These are phyloP conservation scores for Phytophthora macrochlamydospora DNA, from an alignment of 352 stramenopile genomes.

Conservation along the genomic window DNA sequence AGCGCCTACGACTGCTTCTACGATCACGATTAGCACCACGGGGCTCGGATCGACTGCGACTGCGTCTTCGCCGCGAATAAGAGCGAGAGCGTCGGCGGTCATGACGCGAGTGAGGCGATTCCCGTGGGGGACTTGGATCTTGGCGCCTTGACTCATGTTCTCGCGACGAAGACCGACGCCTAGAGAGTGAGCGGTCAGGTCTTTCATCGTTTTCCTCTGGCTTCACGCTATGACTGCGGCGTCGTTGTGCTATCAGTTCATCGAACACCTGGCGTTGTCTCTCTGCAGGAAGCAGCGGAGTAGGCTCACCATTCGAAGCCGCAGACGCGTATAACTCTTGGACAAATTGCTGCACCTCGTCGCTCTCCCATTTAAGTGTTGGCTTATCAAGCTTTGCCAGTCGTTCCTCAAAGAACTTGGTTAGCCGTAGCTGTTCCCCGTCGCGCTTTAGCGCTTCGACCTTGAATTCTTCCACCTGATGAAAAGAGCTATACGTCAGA, in stretches of 20 bases:
- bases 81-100: constrained; percentile 23
- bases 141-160: constrained; percentile 8
- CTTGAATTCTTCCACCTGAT: constrained; percentile 39
- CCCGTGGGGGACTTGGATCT: constrained; percentile 14
- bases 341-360: constrained; percentile 29
- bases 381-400: constrained; percentile 20
- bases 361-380: constrained; percentile 22
- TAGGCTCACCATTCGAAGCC: constrained; percentile 11
- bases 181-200: constrained; percentile 2
- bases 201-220: constrained; percentile 4
- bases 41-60: constrained; percentile 26
- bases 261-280: constrained; percentile 38
- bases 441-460: constrained; percentile 36
- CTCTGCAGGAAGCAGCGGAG: constrained; percentile 20
- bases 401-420: constrained; percentile 38
- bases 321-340: constrained; percentile 35
- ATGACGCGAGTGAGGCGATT: constrained; percentile 18
- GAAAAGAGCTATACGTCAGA: not conserved
- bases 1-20: constrained; percentile 28
- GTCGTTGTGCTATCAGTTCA: constrained; percentile 15
- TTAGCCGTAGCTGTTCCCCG: constrained; percentile 35
- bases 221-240: not conserved
- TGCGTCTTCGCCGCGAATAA: constrained; percentile 14
- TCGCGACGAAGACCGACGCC: constrained; percentile 11
- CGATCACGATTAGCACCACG: constrained; percentile 17